Base-by-base conservation (phyloP, 2,329 filamentous ascomycete species). In the Sphaerulina musiva region DNA sequence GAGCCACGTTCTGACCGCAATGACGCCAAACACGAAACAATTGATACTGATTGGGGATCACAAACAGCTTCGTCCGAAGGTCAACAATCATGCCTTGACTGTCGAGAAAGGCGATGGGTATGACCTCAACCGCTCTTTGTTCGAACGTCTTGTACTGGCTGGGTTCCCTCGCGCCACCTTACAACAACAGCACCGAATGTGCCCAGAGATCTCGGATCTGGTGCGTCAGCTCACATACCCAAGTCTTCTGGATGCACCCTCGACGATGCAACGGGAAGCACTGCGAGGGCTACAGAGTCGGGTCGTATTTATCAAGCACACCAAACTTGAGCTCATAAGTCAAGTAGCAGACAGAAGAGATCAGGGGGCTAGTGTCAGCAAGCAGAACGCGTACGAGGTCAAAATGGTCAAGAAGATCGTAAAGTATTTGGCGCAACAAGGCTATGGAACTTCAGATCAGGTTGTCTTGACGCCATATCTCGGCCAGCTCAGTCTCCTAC, bases 391-490 rank as follows among this genome's bases (percentile, higher is more conserved):
- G 0, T 84, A 74, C 55, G 86, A 90, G 62, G 73, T 83, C 0
- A 71, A 80, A 0, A 83, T 90, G 80, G 76, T 78, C 0, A 69
- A 76, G 4, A 77, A 79, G 0, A 67, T 88, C 0, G 80, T 88
- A 0, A 75, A 75, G 0, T 84, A 90, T 62, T 68, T 90, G 1
- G 72, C 85, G 1, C 76, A 78, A 0, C 85, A 89, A 62, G 84
- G 84, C 0, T 89, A 89, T 62, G 68, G 66, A 0, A 71, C 70
- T 0, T 74, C 73, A 0, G 80, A 87, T 2, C 85, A 89, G 54
- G 84, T 84, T 0, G 80, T 91, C 0, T 65, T 91, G 2, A 89
- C 85, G 0, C 82, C 82, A 0, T 85, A 86, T 53, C 68, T 76
- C 0, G 81, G 80, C 0, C 82, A 85, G 55, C 68, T 81, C 0